These are phyloP conservation scores for Coemansia sp. DNA, from an alignment of 192 early-diverging fungal genomes.

Conservation along the genomic window DNA sequence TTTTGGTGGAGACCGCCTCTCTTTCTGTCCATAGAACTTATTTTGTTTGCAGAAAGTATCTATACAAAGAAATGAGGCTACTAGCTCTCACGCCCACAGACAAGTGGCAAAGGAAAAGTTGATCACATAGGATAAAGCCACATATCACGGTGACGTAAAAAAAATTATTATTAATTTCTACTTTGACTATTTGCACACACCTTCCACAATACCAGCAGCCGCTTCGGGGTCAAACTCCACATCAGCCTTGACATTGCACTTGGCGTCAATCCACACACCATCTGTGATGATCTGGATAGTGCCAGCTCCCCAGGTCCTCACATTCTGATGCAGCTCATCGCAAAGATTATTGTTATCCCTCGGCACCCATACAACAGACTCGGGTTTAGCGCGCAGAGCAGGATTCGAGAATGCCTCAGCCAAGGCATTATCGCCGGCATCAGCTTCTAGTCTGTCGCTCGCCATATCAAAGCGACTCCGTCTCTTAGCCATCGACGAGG, in stretches of 20 bases:
- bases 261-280: conserved; percentile 33
- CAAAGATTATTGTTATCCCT: conserved; percentile 33
- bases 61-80: no score
- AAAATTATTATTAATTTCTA: not conserved
- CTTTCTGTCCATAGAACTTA: not conserved
- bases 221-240: conserved; percentile 47
- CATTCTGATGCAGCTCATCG: conserved; percentile 25
- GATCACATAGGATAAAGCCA: not conserved
- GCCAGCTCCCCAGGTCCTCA: conserved; percentile 20
- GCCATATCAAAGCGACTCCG: conserved; percentile 1
- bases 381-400: conserved; percentile 23
- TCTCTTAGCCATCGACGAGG: not conserved
- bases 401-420: conserved; percentile 26
- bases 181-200: no score
- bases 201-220: not conserved
- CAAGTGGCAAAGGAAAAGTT: not conserved
- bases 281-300: conserved; percentile 31
- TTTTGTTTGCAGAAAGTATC: not conserved
- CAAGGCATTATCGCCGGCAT: conserved; percentile 37
- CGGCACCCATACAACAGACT: conserved; percentile 49
- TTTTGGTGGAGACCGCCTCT: not conserved
- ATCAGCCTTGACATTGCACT: conserved; percentile 42
- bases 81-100: not conserved
- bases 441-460: not conserved
- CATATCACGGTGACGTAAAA: not conserved